Percentiles rank a stretch among this genome's conserved stretches.
These are phyloP conservation scores for Penicillium nordicum DNA, from an alignment of 2,329 filamentous ascomycete species.

Conservation along the genomic window DNA sequence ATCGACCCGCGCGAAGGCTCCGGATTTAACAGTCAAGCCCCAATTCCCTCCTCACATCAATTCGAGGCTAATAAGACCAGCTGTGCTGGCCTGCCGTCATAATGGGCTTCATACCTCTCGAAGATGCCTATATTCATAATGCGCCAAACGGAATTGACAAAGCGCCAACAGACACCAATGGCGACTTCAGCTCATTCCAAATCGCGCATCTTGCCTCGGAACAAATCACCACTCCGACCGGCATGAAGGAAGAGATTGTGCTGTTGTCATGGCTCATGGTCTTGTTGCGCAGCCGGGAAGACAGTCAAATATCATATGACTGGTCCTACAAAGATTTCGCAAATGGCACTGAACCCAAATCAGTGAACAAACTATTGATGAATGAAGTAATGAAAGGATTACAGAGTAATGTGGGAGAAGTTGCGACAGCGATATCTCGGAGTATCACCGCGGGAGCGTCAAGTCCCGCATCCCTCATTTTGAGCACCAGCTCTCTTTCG, in stretches of 20 bases:
- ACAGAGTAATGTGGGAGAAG: slow-evolving; percentile 29
- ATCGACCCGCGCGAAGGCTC: slow-evolving; percentile 10
- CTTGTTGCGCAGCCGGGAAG: slow-evolving; percentile 44
- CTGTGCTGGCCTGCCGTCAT: slow-evolving; percentile 8
- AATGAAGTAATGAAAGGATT: slow-evolving; percentile 35
- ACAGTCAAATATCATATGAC: slow-evolving; percentile 36
- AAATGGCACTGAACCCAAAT: slow-evolving; percentile 15
- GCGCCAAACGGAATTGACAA: slow-evolving; percentile 3
- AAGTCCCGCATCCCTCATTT: slow-evolving; percentile 14
- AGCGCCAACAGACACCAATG: slow-evolving; percentile 1
- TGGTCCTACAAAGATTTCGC: slow-evolving; percentile 35
- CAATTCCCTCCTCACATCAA: slow-evolving; percentile 5
- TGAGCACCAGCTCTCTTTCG: slow-evolving; percentile 25
- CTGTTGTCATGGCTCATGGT: slow-evolving; percentile 47
- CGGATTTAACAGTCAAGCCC: slow-evolving; percentile 3
- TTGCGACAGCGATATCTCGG: slow-evolving; percentile 26
- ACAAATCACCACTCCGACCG: slow-evolving; percentile 27
- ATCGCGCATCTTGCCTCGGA: slow-evolving; percentile 28
- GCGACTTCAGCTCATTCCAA: slow-evolving; percentile 25
- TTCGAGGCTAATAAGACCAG: slow-evolving; percentile 6
- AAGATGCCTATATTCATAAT: slow-evolving; percentile 4
- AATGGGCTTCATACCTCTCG: slow-evolving; percentile 17
- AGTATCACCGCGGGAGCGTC: slow-evolving; percentile 18
- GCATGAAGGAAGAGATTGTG: slow-evolving; percentile 42
- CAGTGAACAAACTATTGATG: slow-evolving; percentile 25